Evolutionary conservation across 2,329 filamentous ascomycete species (phyloP), one percentile per base, ranked within the genome.

Genomic region (Claviceps africana): DNA sequence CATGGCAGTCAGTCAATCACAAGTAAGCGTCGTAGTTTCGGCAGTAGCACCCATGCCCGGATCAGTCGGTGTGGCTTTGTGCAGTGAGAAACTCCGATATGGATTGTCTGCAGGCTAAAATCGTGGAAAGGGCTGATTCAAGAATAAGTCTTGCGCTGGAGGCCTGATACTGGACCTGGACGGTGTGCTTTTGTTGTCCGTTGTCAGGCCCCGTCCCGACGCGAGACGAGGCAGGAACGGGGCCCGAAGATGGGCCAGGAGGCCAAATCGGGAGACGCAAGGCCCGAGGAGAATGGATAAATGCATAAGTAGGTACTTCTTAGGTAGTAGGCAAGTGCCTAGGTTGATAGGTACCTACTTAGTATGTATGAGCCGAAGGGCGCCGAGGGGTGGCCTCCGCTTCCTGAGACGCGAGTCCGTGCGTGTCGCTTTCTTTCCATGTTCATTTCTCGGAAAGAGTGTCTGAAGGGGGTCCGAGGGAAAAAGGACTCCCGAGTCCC

Each of bases 1-100:
- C 72, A 56, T 40, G 22, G 22, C 35, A 31, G 11, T 28, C 33
- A 28, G 35, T 37, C 47, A 28, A 48, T 10, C 7, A 17, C 44
- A n/a, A n/a, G 39, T 30, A 43, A 43, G 39, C 39, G n/a, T 43
- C n/a, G 48, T 43, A 21, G 19, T 33, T 19, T 51, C 11, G 48
- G n/a, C 30, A 35, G 22, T 25, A 51, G 33, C 31, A 30, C 49
- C 40, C 50, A 31, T 51, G 43, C 33, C 44, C 48, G 21, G 39
- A 44, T 42, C 22, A 48, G 31, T 44, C 30, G n/a, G 31, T 15
- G 31, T 49, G 51, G 39, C 22, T 48, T 17, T 11, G 31, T 5
- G 25, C n/a, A 10, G 46, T 8, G 25, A 37, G 21, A 35, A 7
- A 49, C 4, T n/a, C 10, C 15, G 11, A 21, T 35, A 37, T 49